Percentiles rank a stretch among this genome's conserved stretches.
phyloP scores from a whole-genome alignment of 2,329 filamentous ascomycete genomes.

The Eutypella sp. region DNA sequence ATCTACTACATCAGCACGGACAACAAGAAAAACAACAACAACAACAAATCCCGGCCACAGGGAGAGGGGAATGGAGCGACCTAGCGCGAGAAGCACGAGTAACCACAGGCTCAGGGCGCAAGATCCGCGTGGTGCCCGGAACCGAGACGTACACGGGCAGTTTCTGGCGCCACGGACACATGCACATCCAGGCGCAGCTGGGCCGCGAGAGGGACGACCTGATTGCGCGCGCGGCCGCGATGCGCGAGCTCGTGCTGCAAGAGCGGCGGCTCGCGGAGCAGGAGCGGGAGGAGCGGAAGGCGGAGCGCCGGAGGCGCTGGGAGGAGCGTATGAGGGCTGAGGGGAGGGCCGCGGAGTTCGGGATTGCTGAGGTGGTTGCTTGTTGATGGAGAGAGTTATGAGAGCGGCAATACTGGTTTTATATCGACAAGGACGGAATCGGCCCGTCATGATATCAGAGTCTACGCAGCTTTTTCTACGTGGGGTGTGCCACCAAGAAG shows the following conservation, averaged over 20 bases:
- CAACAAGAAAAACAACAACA: too few relatives aligned
- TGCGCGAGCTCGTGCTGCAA: conserved; percentile 20
- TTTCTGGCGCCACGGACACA: conserved; percentile 10
- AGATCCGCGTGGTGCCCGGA: not conserved
- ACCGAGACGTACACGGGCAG: conserved; percentile 7
- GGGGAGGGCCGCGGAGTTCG: conserved; percentile 16
- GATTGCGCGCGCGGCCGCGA: conserved; percentile 25
- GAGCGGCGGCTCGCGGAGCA: conserved; percentile 17
- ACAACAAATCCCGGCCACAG: too few relatives aligned
- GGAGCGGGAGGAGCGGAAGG: conserved; percentile 11
- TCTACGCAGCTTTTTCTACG: too few relatives aligned
- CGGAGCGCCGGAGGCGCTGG: conserved; percentile 8
- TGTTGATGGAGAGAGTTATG: too few relatives aligned
- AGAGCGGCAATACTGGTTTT: too few relatives aligned
- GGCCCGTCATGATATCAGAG: too few relatives aligned
- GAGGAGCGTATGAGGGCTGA: conserved; percentile 16
- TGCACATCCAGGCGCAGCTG: conserved; percentile 4
- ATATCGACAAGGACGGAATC: too few relatives aligned
- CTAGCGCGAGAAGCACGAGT: not conserved
- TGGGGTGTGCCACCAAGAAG: too few relatives aligned
- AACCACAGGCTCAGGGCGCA: too few relatives aligned
- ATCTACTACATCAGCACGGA: conserved; percentile 6
- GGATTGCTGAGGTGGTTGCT: too few relatives aligned
- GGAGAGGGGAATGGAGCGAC: conserved; percentile 1
- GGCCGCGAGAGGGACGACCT: conserved; percentile 15